Evolutionary conservation across 2,329 filamentous ascomycete species (phyloP), one percentile per base, ranked within the genome.

Genomic region (Raffaelea arxii): DNA sequence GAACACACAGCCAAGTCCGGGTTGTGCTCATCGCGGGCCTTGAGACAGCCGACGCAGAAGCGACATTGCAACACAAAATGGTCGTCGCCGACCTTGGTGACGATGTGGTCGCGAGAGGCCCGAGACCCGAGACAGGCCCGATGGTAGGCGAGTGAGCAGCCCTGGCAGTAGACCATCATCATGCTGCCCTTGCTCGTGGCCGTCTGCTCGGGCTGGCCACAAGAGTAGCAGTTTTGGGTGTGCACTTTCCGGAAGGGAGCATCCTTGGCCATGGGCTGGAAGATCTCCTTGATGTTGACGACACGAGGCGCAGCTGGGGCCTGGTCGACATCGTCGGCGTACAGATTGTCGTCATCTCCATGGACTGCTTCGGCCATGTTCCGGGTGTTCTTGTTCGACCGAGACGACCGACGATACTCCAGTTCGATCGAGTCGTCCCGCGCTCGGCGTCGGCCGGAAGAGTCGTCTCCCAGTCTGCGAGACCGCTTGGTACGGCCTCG

Each of bases 41-140:
- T 68, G 40, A 80, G 74, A 19, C 74, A 59, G 4, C 82, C 82
- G 51, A 97, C 75, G 60, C 92, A 98, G 47, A 82, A 84, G 53
- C 81, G 83, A 65, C 92, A 98, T 60, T 98, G 92, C 35, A 98
- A 68, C 16, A 98, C 82, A 55, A 94, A 97, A 32, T 83, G 65
- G 2, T 83, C 79, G 1, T 83, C 70, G 2, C 72, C 81, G 44
- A 96, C 65, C 61, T 97, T 98, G 22, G 89, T 97, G 10, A 87
- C 87, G 30, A 92, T 68, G 61, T 97, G 92, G n/a, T 95, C 88
- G 50, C 92, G 77, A 12, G 62, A 69, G 44, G 75, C 77, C 43
- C 92, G 78, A 42, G 74, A 70, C 1, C 91, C 89, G 24, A 98
- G 71, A 58, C 92, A 98, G 36, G 67, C 67, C 61, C 86, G 87